These are phyloP conservation scores for Dalechampia spathulata DNA, from an alignment of 441 rosid genomes.

Conservation along the genomic window DNA sequence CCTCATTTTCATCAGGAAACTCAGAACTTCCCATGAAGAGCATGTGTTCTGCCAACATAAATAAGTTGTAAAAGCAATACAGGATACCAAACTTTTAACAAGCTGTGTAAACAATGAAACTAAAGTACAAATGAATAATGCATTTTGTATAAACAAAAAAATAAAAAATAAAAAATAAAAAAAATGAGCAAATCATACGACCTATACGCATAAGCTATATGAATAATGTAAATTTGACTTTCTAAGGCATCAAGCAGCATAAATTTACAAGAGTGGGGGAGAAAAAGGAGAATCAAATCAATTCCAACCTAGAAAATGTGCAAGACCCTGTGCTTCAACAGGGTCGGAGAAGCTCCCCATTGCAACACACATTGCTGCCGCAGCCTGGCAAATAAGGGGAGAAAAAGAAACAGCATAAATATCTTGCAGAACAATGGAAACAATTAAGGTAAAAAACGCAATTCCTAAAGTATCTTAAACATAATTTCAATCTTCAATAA, in stretches of 20 bases:
- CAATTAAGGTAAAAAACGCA: too few species aligned
- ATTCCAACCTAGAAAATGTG: conserved; percentile 82
- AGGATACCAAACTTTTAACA: background rate
- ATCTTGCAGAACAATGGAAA: too few species aligned
- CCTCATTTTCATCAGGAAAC: conserved; percentile 98
- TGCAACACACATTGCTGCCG: conserved; percentile 97
- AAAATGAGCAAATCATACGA: background rate
- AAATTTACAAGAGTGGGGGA: background rate
- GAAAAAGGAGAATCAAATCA: too few species aligned
- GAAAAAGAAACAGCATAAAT: too few species aligned
- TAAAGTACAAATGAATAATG: background rate
- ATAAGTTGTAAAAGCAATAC: background rate
- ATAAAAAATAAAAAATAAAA: too few species aligned
- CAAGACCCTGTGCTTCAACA: conserved; percentile 85
- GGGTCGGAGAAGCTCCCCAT: conserved; percentile 98
- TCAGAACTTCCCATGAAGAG: conserved; percentile 94
- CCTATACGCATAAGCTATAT: too few species aligned
- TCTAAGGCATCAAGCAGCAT: background rate
- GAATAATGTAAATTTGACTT: background rate
- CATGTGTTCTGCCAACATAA: conserved; percentile 78
- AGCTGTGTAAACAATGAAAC: background rate
- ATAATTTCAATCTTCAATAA: too few species aligned
- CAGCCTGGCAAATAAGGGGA: conserved; percentile 57
- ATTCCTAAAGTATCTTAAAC: too few species aligned
- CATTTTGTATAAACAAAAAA: background rate